These are phyloP conservation scores for Brassica nigra DNA, from an alignment of 345 rosid species.

Conservation along the genomic window DNA sequence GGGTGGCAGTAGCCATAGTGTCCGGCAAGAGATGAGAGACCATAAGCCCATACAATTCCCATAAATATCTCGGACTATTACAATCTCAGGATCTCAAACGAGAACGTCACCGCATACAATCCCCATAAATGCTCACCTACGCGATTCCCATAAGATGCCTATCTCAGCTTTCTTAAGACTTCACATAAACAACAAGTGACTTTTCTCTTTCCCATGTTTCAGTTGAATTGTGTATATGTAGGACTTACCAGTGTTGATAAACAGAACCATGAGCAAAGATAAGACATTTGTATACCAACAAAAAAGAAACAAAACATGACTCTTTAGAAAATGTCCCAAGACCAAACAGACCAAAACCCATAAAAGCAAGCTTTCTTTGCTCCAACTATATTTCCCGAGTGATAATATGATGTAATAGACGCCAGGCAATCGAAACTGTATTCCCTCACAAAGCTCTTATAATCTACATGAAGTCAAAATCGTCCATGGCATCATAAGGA, in stretches of 20 bases:
- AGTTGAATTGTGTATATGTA: too few relatives aligned
- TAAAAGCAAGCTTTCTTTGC: constrained; percentile 7
- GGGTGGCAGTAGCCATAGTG: constrained; percentile 32
- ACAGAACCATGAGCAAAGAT: not conserved
- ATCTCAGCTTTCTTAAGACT: too few relatives aligned
- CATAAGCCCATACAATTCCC: too few relatives aligned
- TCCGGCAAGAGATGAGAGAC: constrained; percentile 3
- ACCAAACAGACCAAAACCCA: constrained; percentile 21
- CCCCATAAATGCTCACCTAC: too few relatives aligned
- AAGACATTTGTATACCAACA: not conserved
- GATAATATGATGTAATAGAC: constrained; percentile 18
- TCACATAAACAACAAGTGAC: too few relatives aligned
- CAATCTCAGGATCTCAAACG: too few relatives aligned
- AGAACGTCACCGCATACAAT: too few relatives aligned
- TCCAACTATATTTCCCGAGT: constrained; percentile 24
- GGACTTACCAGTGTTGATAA: too few relatives aligned
- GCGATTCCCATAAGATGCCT: too few relatives aligned
- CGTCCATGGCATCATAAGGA: constrained; percentile 64
- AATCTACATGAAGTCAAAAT: constrained; percentile 80
- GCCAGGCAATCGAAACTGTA: constrained; percentile 8
- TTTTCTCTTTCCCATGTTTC: too few relatives aligned
- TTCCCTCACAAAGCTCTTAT: constrained; percentile 14
- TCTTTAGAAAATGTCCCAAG: not conserved
- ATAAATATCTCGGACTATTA: too few relatives aligned
- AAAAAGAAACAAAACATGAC: constrained; percentile 1